Evolutionary conservation across 768 basidiomycete species (phyloP), one percentile per base, ranked within the genome.

Genomic region (Astraeus odoratus): DNA sequence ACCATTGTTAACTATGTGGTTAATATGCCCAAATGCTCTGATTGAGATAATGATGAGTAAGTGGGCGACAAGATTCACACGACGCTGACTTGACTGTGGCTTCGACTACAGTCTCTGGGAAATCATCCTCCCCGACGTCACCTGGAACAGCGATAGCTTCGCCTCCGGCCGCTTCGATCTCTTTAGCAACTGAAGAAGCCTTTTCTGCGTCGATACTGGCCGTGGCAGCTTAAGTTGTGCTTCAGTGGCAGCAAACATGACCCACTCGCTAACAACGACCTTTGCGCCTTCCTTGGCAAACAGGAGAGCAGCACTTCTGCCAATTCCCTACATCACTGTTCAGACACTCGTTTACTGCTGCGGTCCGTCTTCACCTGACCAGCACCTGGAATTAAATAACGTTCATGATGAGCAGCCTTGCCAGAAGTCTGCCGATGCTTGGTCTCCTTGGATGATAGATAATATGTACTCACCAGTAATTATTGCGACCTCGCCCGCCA

Each of bases 261-360:
- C 70, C 60, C 43, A 89, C 83, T 92, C 89, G 74, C 81, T 80
- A 41, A 84, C 81, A 52, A 92, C 86, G 41, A 92, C 80, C 59
- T 85, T 91, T 13, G 89, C 88, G 15, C 89, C 89, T 59, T 92
- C 89, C 50, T 80, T 80, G 4, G 87, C 83, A 54, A 89, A 91
- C 33, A 87, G 70, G 25, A 90, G 66, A 1, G 89, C 89, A 30
- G 76, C 72, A 24, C 81, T 78, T 37, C 75, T 75, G 3, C 89
- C 89, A 47, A 92, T 92, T 51, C 88, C 89, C 80, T 91, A 53
- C 12, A 33, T 39, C 18, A 23, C 20, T 16, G 18, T 10, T 24
- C 18, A 12, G 3, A 22, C 26, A 25, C 25, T 30, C 19, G 1
- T n/a, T 7, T 13, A 8, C 27, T 19, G 9, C 3, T 18, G 23